Percentiles rank a stretch among this genome's conserved stretches.
Conservation (phyloP, 768 basidiomycete genomes). For the Mrakia hoshinonis region DNA sequence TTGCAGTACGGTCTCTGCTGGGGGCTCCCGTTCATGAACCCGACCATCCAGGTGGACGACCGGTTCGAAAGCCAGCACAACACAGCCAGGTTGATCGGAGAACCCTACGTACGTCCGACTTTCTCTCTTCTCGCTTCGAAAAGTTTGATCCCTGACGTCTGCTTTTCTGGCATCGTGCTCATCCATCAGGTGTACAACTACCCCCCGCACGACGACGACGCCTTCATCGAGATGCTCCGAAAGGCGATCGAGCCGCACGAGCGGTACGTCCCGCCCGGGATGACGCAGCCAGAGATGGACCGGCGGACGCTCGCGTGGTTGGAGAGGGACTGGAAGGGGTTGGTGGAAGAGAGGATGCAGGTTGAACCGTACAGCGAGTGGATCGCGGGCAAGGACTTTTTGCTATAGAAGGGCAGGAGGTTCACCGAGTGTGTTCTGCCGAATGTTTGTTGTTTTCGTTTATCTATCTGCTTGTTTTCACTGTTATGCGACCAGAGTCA, state of each 20-base stretch:
- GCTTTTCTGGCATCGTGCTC: too few relatives aligned
- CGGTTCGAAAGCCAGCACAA: background rate
- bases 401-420: too few relatives aligned
- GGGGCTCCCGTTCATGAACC: slow-evolving; percentile 17
- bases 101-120: too few relatives aligned
- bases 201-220: background rate
- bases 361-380: background rate
- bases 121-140: too few relatives aligned
- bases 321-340: background rate
- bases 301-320: background rate
- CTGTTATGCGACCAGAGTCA: too few relatives aligned
- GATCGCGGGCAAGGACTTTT: background rate
- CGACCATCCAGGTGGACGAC: background rate
- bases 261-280: background rate
- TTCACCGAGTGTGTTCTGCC: too few relatives aligned
- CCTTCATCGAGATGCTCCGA: background rate
- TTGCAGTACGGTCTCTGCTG: slow-evolving; percentile 3
- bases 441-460: too few relatives aligned
- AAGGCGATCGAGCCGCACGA: slow-evolving; percentile 15
- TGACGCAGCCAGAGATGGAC: slow-evolving; percentile 6
- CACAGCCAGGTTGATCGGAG: background rate
- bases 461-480: too few relatives aligned
- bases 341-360: background rate
- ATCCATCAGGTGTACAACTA: background rate
- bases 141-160: too few relatives aligned